Base-by-base conservation (phyloP, 371 early-diverging fungal genomes). In the Fennellomyces sp. region DNA sequence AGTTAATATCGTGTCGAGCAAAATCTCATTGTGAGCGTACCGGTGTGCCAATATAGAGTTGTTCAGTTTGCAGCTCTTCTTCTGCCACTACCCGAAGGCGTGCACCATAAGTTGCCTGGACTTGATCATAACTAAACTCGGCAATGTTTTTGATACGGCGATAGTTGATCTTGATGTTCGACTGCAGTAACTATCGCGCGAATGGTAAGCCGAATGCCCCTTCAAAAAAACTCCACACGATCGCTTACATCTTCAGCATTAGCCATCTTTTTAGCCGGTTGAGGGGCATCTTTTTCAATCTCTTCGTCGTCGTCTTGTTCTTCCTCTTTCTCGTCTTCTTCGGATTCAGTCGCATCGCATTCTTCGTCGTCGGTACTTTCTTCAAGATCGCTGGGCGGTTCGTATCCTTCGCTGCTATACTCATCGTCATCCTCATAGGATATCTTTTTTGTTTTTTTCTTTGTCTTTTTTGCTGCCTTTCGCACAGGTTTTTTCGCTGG, bases 11-110 rank as follows among this genome's bases (percentile, higher is more conserved):
- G 7, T 17, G 10, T 3, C n/a, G n/a, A 33, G 19, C 19, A 12
- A 19, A n/a, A 23, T 26, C n/a, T 11, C 31, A 15, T 52, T 19
- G 0, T 6, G 17, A 38, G 54, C 65, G 39, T 69, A 78, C 78
- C 30, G 79, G 72, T 13, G 73, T 30, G 19, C 63, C 68, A 12
- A 62, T 15, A 31, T 33, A 64, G 5, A 78, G 47, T 30, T 75
- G 79, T 12, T 68, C 65, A 12, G 75, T 47, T 58, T 75, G 75
- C 15, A 75, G 47, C 29, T 68, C 29, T 13, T 57, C 25, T 1
- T 53, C 48, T 2, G 68, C 79, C 6, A 73, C 38, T 15, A 73
- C 30, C 28, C 62, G 59, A 13, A 78, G 38, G 0, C 55, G 56
- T 17, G 26, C 3, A 0, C 72, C 75, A 55, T 71, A 78, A 28